A percentile compares a stretch with the other conserved stretches of the same genome.
Conservation (phyloP, 2,329 filamentous ascomycete species). For the Botrytis byssoidea region DNA sequence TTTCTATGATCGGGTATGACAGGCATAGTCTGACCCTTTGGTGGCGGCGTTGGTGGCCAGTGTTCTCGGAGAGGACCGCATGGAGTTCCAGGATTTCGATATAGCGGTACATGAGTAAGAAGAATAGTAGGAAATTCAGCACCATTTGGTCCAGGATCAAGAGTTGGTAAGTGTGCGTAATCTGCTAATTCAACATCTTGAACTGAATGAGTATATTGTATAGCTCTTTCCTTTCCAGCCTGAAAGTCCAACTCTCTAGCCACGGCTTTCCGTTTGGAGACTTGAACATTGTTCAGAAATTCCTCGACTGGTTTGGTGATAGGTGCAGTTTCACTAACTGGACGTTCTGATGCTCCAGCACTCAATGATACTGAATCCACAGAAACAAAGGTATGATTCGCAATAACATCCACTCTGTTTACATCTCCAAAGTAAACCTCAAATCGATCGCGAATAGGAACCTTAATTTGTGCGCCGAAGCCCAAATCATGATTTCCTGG, state of each 20-base stretch:
- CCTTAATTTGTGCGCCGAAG: slow-evolving; percentile 81
- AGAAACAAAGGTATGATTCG: slow-evolving; percentile 93
- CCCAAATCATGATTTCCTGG: slow-evolving; percentile 96
- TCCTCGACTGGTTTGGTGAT: slow-evolving; percentile 76
- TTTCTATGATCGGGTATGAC: slow-evolving; percentile 67
- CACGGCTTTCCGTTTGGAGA: slow-evolving; percentile 64
- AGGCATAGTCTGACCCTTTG: slow-evolving; percentile 55
- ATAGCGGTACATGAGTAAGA: slow-evolving; percentile 87
- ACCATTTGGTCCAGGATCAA: slow-evolving; percentile 46
- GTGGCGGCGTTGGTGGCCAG: slow-evolving; percentile 67
- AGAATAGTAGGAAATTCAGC: slow-evolving; percentile 80
- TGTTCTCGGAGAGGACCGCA: slow-evolving; percentile 86
- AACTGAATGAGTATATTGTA: slow-evolving; percentile 57
- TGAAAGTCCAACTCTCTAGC: slow-evolving; percentile 66
- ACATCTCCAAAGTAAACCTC: slow-evolving; percentile 83
- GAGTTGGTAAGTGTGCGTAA: slow-evolving; percentile 42
- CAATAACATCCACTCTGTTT: slow-evolving; percentile 88
- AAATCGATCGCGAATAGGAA: slow-evolving; percentile 78
- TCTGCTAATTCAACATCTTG: slow-evolving; percentile 48
- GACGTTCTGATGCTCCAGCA: slow-evolving; percentile 55
- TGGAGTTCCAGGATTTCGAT: slow-evolving; percentile 75
- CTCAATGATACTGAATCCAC: slow-evolving; percentile 87
- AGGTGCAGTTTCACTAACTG: slow-evolving; percentile 47
- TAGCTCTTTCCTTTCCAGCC: slow-evolving; percentile 55
- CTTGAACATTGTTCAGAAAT: slow-evolving; percentile 69